phyloP scores from a whole-genome alignment of 306 rosid genomes.

The Prosopis cineraria region DNA sequence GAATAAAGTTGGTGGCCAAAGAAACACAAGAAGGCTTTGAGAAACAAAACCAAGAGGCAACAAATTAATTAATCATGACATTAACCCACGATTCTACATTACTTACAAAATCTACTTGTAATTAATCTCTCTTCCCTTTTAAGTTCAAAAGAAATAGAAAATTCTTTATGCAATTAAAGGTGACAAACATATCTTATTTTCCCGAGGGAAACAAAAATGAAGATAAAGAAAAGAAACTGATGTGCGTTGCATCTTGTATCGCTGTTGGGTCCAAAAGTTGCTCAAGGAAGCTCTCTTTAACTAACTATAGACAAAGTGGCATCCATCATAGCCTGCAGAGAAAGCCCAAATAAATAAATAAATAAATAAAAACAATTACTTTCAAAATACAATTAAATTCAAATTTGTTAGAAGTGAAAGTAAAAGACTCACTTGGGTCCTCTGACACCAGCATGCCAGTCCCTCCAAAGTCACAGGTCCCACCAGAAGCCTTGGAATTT shows the following conservation, averaged over 20 bases:
- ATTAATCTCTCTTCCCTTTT: background rate
- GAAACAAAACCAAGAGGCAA: too few relatives aligned
- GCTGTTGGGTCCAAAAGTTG: constrained; percentile 21
- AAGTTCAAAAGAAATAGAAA: background rate
- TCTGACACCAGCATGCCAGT: constrained; percentile 77
- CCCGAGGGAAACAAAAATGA: background rate
- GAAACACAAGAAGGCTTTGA: too few relatives aligned
- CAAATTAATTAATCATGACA: background rate
- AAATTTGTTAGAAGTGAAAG: background rate
- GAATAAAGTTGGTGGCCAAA: too few relatives aligned
- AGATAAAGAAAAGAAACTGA: background rate
- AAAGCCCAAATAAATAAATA: constrained; percentile 16
- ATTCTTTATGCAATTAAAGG: background rate
- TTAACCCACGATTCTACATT: constrained; percentile 17
- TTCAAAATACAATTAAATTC: background rate
- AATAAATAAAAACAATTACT: background rate
- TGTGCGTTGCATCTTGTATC: background rate
- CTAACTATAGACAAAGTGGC: constrained; percentile 54
- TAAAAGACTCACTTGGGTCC: constrained; percentile 74
- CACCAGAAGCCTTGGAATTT: constrained; percentile 69
- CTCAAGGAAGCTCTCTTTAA: background rate
- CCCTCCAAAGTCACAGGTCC: constrained; percentile 84
- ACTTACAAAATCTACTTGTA: background rate
- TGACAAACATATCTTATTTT: constrained; percentile 27
- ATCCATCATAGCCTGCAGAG: constrained; percentile 62